Evolutionary conservation across 2,329 filamentous ascomycete species (phyloP).

Genomic region (Myriangium duriaei): DNA sequence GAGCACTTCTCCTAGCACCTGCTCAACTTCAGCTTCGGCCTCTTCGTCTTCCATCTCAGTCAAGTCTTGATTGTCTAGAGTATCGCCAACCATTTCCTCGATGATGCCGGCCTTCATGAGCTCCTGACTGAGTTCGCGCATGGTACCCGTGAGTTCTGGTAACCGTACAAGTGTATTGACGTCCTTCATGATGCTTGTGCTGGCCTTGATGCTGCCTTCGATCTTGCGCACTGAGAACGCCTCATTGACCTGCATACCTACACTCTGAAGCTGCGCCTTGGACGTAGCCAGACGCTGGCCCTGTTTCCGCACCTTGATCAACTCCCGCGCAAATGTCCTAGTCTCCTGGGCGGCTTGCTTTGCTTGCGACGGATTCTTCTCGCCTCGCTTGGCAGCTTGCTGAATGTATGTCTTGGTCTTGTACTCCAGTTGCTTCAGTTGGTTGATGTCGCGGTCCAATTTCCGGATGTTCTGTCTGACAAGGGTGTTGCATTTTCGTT

Average conservation of each 20-base stretch:
- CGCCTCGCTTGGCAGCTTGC: slow-evolving; percentile 66
- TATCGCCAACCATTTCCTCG: slow-evolving; percentile 91
- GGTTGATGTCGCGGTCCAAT: slow-evolving; percentile 80
- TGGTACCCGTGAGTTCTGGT: slow-evolving; percentile 77
- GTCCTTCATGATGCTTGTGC: slow-evolving; percentile 91
- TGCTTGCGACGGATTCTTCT: slow-evolving; percentile 65
- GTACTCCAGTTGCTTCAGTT: slow-evolving; percentile 63
- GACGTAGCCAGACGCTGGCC: slow-evolving; percentile 63
- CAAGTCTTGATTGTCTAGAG: slow-evolving; percentile 59
- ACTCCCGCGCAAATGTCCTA: slow-evolving; percentile 76
- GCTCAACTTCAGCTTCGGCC: slow-evolving; percentile 74
- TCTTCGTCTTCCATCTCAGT: slow-evolving; percentile 63
- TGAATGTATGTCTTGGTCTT: slow-evolving; percentile 81
- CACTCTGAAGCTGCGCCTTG: slow-evolving; percentile 82
- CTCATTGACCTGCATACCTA: slow-evolving; percentile 96
- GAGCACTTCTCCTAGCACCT: slow-evolving; percentile 80
- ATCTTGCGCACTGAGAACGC: slow-evolving; percentile 93
- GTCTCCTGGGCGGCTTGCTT: slow-evolving; percentile 71
- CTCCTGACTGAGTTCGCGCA: slow-evolving; percentile 77
- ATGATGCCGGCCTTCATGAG: slow-evolving; percentile 92
- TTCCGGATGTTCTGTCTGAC: slow-evolving; percentile 85
- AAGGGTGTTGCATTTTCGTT: slow-evolving; percentile 87
- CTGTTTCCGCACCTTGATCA: slow-evolving; percentile 71
- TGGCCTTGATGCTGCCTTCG: slow-evolving; percentile 76
- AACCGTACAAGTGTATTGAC: slow-evolving; percentile 76